Base-by-base conservation (phyloP, 495 filamentous ascomycete species). In the Aspergillus carlsbadensis region DNA sequence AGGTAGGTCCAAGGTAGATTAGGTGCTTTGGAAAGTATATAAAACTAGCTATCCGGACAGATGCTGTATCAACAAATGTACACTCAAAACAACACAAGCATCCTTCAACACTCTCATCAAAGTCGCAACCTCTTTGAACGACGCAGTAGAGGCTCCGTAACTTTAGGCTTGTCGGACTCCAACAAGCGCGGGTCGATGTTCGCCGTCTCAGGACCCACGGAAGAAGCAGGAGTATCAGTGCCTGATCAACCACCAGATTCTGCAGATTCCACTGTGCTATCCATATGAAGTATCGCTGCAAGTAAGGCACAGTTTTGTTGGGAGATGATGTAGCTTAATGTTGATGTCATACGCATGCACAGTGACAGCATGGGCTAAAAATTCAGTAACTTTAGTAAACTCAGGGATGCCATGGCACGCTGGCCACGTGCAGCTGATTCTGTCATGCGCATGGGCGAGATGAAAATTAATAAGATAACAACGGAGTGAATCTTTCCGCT, bases 341-440 rank as follows among this genome's bases (percentile, higher is more conserved):
- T 52, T 2, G 60, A 67, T 39, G 54, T 70, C 59, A 47, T 67
- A 65, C 40, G 22, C 26, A 54, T 66, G 58, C 41, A 50, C 48
- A 59, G 29, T 61, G 15, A 41, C 31, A 49, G 67, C 57, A 61
- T 67, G 57, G 39, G 65, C 65, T 39, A 68, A 61, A 57, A 66
- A 68, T 57, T 58, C 61, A 59, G 67, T 65, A 57, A 61, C 58
- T 18, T 62, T 52, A 35, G 44, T 49, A 33, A 70, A 70, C 31
- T 48, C 50, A 26, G 65, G 59, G 39, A 65, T 13, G 48, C 44
- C 53, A 46, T 51, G 51, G 53, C 58, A 70, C 15, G 48, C 59
- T 59, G 59, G 51, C 68, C 63, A 68, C 20, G 47, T 68, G 58
- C 56, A 70, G 46, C 61, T 65, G 20, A 68, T 65, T 51, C 65